Evolutionary conservation across 148 eudicot genomes (phyloP), one percentile per base, ranked within the genome.

Genomic region (Dysphania ambrosioides): DNA sequence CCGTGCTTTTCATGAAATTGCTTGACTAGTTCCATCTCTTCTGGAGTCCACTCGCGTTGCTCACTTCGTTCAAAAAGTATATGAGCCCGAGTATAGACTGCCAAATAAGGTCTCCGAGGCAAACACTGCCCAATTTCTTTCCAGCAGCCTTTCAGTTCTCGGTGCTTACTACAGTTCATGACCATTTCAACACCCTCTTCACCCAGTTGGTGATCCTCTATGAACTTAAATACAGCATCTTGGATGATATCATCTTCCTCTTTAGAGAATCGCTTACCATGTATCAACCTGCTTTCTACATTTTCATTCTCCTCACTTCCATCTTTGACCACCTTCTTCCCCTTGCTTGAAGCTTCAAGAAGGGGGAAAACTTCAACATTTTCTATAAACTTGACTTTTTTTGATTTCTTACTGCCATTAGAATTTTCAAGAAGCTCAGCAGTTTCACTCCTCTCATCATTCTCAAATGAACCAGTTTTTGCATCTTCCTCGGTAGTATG

Each of bases 221-320:
- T 63, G 57, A 77, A 85, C 11, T 82, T 64, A 6, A 34, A 75
- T 23, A 85, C 87, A 44, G 87, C 79, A 24, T 61, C 58, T 78
- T 66, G 78, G 53, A 85, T 19, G 29, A 79, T 41, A 68, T 82
- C 82, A 72, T 85, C 82, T 77, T 85, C 87, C 71, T 82, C 85
- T 63, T 47, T 42, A 9, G 87, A 74, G 66, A 79, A 85, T 66
- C 85, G 81, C 75, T 77, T 77, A 26, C 87, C 87, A 16, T 30
- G 77, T 64, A 82, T 64, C 26, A 79, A 49, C 62, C 80, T 79
- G 40, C 78, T 69, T 6, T 75, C 66, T 0, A 21, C 40, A 31
- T 49, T 63, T 59, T 53, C 42, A 21, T 65, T 66, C 19, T 58
- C 49, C 26, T 30, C 16, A 58, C 24, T 57, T 8, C 34, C 58